Evolutionary conservation across 2,329 filamentous ascomycete genomes (phyloP), one percentile per base, ranked within the genome.

Genomic region (Hysterium pulicare): DNA sequence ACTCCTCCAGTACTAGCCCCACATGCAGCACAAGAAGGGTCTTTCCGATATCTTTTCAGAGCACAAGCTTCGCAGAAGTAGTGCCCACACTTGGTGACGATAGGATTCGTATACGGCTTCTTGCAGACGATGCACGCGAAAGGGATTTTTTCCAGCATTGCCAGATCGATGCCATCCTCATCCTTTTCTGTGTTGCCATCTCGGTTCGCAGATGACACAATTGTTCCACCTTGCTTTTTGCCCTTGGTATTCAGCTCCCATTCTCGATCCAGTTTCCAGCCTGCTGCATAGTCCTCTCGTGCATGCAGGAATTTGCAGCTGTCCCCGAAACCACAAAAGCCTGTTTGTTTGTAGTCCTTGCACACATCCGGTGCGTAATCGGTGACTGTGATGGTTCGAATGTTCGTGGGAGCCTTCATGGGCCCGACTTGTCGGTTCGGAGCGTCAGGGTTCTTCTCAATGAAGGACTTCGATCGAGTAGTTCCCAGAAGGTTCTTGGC

Each of bases 51-150:
- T 51, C 90, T 73, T 62, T 87, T 82, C 55, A 97, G 72, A 20
- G 93, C 93, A 66, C 93, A 98, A 1, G 78, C 75, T 66, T 96
- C 87, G 63, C 93, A 98, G 61, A 97, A 97, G 66, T 97, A 97
- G 66, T 98, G 93, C 0, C 89, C 87, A 54, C 93, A 98, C 51
- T 89, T 86, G 10, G 93, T 97, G 19, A 91, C 73, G 10, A 97
- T 79, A 0, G 93, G 91, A 44, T 80, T 77, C 56, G 82, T 85
- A 68, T 95, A 96, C 1, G 82, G 68, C 28, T 82, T 78, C 56
- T 84, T 82, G 74, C 90, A 96, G 48, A 95, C 88, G 50, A 95
- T 81, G 66, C 90, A 96, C 1, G 82, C 87, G 61, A 95, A 95
- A 0, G 90, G 90, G 17, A 95, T 95, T 56, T 83, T 86, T 61